A percentile compares a stretch with the other conserved stretches of the same genome.
Evolutionary conservation across 2,329 filamentous ascomycete species (phyloP).

Genomic region (Ascochyta rabiei): DNA sequence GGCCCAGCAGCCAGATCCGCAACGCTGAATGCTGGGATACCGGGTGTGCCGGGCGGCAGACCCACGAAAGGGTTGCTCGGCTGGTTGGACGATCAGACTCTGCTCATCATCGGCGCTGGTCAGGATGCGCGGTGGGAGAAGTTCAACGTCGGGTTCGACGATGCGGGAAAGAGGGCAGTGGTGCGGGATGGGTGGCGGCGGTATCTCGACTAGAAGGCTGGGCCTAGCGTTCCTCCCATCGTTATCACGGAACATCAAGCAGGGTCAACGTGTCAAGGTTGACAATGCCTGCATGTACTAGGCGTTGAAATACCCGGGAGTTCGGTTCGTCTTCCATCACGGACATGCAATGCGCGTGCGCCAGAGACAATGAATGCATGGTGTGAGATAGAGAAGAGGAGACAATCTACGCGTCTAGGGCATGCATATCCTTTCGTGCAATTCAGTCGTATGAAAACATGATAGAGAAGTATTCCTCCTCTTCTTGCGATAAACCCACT

Average conservation of each 20-base stretch:
- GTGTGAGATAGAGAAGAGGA: background rate
- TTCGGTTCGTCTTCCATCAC: background rate
- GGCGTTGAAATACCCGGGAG: background rate
- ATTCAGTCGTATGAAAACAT: background rate
- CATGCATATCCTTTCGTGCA: constrained; percentile 6
- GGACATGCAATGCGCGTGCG: background rate
- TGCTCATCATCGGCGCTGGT: constrained; percentile 80
- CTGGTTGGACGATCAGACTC: constrained; percentile 76
- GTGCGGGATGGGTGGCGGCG: constrained; percentile 81
- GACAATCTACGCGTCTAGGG: constrained; percentile 15
- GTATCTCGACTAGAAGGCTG: constrained; percentile 60
- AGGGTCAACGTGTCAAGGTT: background rate
- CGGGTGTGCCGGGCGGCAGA: constrained; percentile 60
- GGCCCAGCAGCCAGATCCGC: constrained; percentile 38
- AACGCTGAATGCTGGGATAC: constrained; percentile 54
- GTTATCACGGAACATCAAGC: background rate
- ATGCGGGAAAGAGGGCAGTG: constrained; percentile 70
- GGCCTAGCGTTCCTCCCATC: background rate
- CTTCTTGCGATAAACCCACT: background rate
- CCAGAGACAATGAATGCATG: background rate
- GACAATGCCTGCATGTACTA: background rate
- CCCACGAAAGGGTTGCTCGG: constrained; percentile 84
- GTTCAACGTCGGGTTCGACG: constrained; percentile 59
- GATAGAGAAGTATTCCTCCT: constrained; percentile 8
- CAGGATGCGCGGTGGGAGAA: constrained; percentile 86